Evolutionary conservation across 2,329 filamentous ascomycete genomes (phyloP).

Genomic region (Scedosporium apiospermum): DNA sequence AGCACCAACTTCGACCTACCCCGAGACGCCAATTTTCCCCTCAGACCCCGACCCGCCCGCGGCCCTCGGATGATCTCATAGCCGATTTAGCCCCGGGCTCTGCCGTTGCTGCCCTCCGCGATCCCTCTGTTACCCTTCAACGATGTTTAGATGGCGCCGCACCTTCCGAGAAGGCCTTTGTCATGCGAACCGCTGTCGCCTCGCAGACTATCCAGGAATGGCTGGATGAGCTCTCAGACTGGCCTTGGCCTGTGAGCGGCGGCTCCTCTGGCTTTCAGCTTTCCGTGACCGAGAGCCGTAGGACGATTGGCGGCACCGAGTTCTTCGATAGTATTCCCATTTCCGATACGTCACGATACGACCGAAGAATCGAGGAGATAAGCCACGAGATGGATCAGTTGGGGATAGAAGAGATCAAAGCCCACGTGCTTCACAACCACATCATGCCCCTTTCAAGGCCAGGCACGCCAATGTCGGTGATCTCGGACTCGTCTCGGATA

Average conservation of each 20-base stretch:
- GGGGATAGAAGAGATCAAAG: slow-evolving; percentile 80
- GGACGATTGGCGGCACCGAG: slow-evolving; percentile 5
- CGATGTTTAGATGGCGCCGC: slow-evolving; percentile 54
- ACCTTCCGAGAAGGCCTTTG: slow-evolving; percentile 59
- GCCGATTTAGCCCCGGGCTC: slow-evolving; percentile 50
- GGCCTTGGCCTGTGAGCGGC: slow-evolving; percentile 44
- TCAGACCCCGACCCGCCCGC: slow-evolving; percentile 35
- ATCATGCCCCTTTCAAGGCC: slow-evolving; percentile 44
- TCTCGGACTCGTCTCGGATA: slow-evolving; percentile 32
- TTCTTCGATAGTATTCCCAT: slow-evolving; percentile 59
- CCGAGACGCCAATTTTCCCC: slow-evolving; percentile 29
- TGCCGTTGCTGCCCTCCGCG: slow-evolving; percentile 50
- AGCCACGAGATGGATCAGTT: slow-evolving; percentile 57
- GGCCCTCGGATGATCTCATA: slow-evolving; percentile 47
- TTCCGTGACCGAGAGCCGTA: not conserved
- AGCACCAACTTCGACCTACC: slow-evolving; percentile 20
- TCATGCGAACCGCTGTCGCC: slow-evolving; percentile 58
- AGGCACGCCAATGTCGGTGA: slow-evolving; percentile 22
- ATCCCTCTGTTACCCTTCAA: slow-evolving; percentile 41
- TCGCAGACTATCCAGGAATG: slow-evolving; percentile 65
- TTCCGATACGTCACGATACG: slow-evolving; percentile 56
- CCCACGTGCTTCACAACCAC: slow-evolving; percentile 74
- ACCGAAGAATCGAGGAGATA: slow-evolving; percentile 66
- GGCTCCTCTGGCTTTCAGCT: slow-evolving; percentile 44
- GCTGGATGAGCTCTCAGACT: slow-evolving; percentile 58